Conservation (phyloP, 305 asterid genomes). For the Coffea humblotiana region DNA sequence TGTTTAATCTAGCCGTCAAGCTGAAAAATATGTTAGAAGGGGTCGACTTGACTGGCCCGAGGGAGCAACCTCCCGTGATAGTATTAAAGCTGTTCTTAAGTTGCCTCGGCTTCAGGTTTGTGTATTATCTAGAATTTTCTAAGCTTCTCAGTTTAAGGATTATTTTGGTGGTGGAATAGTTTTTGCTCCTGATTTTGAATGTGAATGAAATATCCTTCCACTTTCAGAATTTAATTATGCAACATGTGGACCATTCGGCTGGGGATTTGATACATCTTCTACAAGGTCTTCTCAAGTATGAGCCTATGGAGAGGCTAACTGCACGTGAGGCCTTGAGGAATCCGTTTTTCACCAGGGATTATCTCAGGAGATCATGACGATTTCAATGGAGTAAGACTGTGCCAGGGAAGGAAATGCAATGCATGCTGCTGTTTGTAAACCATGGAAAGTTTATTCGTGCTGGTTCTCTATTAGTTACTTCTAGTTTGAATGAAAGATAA, state of each 20-base stretch:
- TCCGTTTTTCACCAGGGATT: slow-evolving; percentile 69
- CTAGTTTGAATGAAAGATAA: not conserved
- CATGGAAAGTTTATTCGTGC: not conserved
- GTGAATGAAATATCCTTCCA: not conserved
- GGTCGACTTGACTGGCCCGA: slow-evolving; percentile 87
- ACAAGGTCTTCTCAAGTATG: slow-evolving; percentile 75
- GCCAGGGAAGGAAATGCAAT: not conserved
- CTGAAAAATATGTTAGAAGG: slow-evolving; percentile 69
- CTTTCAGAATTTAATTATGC: slow-evolving; percentile 64
- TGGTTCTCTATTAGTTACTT: not conserved
- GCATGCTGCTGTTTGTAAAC: not conserved
- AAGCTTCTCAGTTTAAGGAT: rapidly evolving
- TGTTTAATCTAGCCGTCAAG: slow-evolving; percentile 52
- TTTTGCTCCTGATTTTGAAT: not conserved
- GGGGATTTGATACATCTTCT: slow-evolving; percentile 76
- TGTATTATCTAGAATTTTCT: not conserved
- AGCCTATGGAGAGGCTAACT: slow-evolving; percentile 65
- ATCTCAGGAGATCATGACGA: slow-evolving; percentile 37
- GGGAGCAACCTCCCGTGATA: slow-evolving; percentile 80
- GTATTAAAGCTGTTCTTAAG: slow-evolving; percentile 70
- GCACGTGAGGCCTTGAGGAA: slow-evolving; percentile 74
- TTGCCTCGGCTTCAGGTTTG: slow-evolving; percentile 62
- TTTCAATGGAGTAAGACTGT: no score
- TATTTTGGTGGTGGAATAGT: not conserved
- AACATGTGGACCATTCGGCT: slow-evolving; percentile 87